These are phyloP conservation scores for Thamnidium elegans DNA, from an alignment of 192 early-diverging fungal genomes.

Conservation along the genomic window DNA sequence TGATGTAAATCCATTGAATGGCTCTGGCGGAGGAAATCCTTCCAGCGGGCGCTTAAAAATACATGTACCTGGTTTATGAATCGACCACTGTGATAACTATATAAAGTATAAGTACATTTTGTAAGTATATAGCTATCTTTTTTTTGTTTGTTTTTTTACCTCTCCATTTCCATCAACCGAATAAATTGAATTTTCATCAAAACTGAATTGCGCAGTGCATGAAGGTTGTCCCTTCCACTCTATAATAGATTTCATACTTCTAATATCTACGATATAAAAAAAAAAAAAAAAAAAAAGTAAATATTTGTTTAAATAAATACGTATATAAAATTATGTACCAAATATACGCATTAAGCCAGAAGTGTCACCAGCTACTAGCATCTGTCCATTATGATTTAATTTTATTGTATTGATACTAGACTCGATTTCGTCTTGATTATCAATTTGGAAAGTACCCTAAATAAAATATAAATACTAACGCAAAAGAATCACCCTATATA, in stretches of 20 bases:
- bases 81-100: constrained; percentile 50
- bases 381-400: constrained; percentile 63
- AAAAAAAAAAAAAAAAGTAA: neutral
- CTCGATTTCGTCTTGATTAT: constrained; percentile 19
- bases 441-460: constrained; percentile 36
- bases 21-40: constrained; percentile 45
- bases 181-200: constrained; percentile 60
- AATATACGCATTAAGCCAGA: constrained; percentile 51
- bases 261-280: constrained; percentile 39
- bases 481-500: no score
- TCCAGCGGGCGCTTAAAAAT: constrained; percentile 36
- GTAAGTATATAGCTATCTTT: neutral
- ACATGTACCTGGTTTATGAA: constrained; percentile 48
- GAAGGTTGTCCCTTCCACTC: constrained; percentile 48
- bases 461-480: constrained; percentile 1
- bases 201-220: constrained; percentile 56
- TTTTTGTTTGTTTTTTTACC: no score
- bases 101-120: neutral
- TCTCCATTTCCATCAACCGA: constrained; percentile 42
- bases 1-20: constrained; percentile 15
- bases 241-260: constrained; percentile 53
- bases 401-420: constrained; percentile 50
- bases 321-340: constrained; percentile 29
- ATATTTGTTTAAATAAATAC: neutral
- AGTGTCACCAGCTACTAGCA: constrained; percentile 54